Base-by-base conservation (phyloP, 164 flowering plant genomes). In the Nelumbo lutea region DNA sequence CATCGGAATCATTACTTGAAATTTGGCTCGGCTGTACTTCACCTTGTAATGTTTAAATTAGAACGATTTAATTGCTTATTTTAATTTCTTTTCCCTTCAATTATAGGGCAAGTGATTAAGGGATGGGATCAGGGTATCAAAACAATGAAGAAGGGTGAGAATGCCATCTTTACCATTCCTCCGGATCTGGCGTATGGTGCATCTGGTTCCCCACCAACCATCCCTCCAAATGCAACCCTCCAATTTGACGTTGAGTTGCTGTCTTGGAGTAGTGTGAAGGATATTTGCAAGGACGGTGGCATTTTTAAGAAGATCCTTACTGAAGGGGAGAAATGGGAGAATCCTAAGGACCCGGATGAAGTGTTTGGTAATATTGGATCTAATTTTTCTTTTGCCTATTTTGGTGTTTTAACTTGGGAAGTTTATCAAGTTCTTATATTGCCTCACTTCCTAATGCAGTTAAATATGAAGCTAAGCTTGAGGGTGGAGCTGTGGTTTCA, bases 301-400 rank as follows among this genome's bases (percentile, higher is more conserved):
- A 75, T 95, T 60, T 86, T 89, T 68, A 95, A 92, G 86, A 95
- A 92, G 77, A 83, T 95, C 2, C 68, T 95, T 2, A 53, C 44
- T 14, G 96, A 87, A 73, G 99, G 98, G 70, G 97, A 92, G 74
- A 90, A 92, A 75, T 95, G 99, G 99, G 98, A 92, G 78, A 92
- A 88, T 63, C 99, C 99, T 0, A 92, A 90, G 75, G 97, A 92
- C 44, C 83, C 79, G n/a, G 99, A 95, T 81, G 99, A 95, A 83
- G 99, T 92, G 43, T 57, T 81, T 1, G 99, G 98, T 92, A 82
- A 27, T 44, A 27, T 51, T 27, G 3, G 11, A 7, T 14, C 14
- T 56, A n/a, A 1, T 43, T 2, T 3, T n/a, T 9, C 4, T 10
- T 0, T 41, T 2, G 39, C 9, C 15, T 9, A 11, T 39, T 4